These are phyloP conservation scores for Aspergillus sp. DNA, from an alignment of 2,329 filamentous ascomycete species.

Conservation along the genomic window DNA sequence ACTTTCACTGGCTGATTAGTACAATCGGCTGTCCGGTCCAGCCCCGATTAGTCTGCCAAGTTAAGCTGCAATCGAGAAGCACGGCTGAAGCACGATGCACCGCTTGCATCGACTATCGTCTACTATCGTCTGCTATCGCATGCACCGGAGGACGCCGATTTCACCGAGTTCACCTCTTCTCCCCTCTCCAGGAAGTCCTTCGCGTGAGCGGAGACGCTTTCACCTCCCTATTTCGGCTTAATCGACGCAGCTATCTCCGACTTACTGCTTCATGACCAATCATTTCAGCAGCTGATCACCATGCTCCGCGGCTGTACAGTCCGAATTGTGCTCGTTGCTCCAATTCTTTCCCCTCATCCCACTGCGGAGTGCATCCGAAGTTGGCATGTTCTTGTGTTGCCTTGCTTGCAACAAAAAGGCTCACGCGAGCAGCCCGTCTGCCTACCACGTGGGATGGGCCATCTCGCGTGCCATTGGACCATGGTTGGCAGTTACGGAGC, in stretches of 20 bases:
- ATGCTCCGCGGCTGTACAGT: neutral
- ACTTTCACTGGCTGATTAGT: no score
- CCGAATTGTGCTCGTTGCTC: neutral
- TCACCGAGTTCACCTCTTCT: neutral
- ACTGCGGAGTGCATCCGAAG: constrained; percentile 1
- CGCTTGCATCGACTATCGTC: neutral
- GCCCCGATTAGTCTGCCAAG: neutral
- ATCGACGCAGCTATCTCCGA: neutral
- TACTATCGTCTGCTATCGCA: neutral
- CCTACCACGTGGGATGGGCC: neutral
- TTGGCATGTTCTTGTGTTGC: neutral
- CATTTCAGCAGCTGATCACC: constrained; percentile 7
- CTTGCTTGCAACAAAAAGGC: neutral
- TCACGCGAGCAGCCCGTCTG: constrained; percentile 2
- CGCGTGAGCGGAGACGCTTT: neutral
- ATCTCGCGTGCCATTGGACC: constrained; percentile 7
- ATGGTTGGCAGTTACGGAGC: neutral
- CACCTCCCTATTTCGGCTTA: constrained; percentile 1
- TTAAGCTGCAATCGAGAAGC: constrained; percentile 4
- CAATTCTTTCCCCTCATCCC: neutral
- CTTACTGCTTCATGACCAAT: neutral
- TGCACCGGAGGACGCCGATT: neutral
- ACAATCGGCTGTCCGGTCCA: neutral
- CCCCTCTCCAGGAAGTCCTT: neutral
- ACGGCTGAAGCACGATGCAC: neutral